Evolutionary conservation across 805 yeast genomes (phyloP).

Genomic region (Saccharomyces kudriavzevii): DNA sequence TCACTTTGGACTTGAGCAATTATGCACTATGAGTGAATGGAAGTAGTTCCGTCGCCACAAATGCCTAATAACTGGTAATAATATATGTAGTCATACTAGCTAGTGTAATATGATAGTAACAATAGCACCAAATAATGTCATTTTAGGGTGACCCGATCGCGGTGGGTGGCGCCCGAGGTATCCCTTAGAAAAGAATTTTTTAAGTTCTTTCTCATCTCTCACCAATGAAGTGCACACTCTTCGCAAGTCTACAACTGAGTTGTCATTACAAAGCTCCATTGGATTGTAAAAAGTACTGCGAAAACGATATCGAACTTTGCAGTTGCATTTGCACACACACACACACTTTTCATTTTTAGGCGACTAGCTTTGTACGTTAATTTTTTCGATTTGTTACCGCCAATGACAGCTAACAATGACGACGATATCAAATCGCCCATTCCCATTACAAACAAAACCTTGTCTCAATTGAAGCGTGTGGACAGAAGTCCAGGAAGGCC

Average conservation of each 20-base stretch:
- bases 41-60: background rate
- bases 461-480: constrained; percentile 10
- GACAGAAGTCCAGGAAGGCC: background rate
- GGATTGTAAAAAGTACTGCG: background rate
- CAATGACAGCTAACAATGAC: constrained; percentile 4
- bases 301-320: background rate
- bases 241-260: background rate
- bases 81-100: background rate
- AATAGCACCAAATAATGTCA: background rate
- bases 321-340: background rate
- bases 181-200: background rate
- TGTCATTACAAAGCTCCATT: background rate
- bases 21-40: constrained; percentile 38
- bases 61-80: background rate
- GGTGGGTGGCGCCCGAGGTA: background rate
- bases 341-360: background rate
- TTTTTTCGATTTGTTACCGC: background rate
- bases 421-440: constrained; percentile 21
- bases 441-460: constrained; percentile 18
- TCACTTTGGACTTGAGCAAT: constrained; percentile 62
- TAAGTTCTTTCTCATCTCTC: background rate
- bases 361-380: background rate
- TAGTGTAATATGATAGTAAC: background rate
- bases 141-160: background rate
- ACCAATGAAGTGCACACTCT: background rate